Base-by-base conservation (phyloP, 108 stramenopile species). In the Skeletonema grethae region DNA sequence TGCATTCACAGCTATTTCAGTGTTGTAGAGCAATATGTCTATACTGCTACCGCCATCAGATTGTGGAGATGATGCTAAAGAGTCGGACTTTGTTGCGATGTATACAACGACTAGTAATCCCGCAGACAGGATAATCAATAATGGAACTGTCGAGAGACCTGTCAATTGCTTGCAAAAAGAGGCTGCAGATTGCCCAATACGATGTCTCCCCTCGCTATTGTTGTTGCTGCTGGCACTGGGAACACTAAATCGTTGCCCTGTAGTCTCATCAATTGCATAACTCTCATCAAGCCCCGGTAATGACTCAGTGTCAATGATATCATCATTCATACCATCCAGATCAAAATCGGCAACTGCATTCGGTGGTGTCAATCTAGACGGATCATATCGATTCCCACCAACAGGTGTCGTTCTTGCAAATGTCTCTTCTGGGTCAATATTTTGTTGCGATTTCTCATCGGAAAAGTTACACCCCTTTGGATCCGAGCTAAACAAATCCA, bases 261-360 rank as follows among this genome's bases (percentile, higher is more conserved):
- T 53, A 24, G 18, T 22, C 22, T 53, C 50, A 53, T 53, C 50
- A 53, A 53, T 53, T 7, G 22, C 50, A 53, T 53, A 53, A 22
- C 50, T 53, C 22, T 53, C 50, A 8, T 53, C 50, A 5, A 53
- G 7, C 6, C 9, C 50, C 20, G 6, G 50, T 53, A 10, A 24
- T 4, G 50, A 53, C 20, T 20, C 2, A 5, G 18, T 9, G 22
- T 7, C 50, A n/a, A n/a, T n/a, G n/a, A n/a, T n/a, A 53, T 53
- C 50, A 53, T 53, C 50, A 53, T 22, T 24, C 22, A 53, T 53
- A 53, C 15, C 50, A 53, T 53, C 50, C 1, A 53, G 9, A 53
- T 53, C 50, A 53, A 53, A 53, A 6, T 53, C 50, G 1, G 9
- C 18, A 8, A 53, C 50, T 22, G 50, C 20, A 22, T 53, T 53